Base-by-base conservation (phyloP, 1,139 yeast genomes). In the Suhomyces chickasaworum region DNA sequence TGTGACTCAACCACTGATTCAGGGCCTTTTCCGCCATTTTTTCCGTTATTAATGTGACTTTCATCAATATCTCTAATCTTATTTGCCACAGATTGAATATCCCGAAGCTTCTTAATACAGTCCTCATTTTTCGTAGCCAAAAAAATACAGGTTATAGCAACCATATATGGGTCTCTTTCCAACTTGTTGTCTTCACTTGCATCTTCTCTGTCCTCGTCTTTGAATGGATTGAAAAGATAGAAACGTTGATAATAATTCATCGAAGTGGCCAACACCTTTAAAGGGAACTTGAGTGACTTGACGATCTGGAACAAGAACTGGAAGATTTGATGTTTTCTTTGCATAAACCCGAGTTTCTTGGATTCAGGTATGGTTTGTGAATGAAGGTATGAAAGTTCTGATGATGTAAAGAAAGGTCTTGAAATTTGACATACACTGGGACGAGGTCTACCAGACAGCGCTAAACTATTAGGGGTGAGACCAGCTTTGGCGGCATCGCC, bases 91-190 rank as follows among this genome's bases (percentile, higher is more conserved):
- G 57, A 45, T 39, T 86, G 77, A 10, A 80, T 71, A 44, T 88
- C 93, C 49, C 82, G 73, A 15, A 86, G 67, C 57, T 88, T 86
- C 64, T 91, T 91, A 34, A 91, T 84, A 36, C 96, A 90, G 61
- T 91, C 98, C 60, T 89, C 96, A 55, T 84, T 83, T 63, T 93
- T 91, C 37, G 86, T 75, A 3, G 97, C 89, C 30, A 90, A 75
- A 50, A 89, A 80, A n/a, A 93, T 60, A 49, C 95, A 80, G 5
- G 96, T 80, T 4, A 86, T 66, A 0, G 89, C 90, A 18, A 86
- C 79, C 37, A 84, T 84, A 56, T 58, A 69, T 6, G 77, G 77
- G 52, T 72, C 77, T 38, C 60, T 63, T 35, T 69, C 75, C 3
- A 47, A 41, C 27, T 30, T 38, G 29, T 47, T 47, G 12, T 54